Evolutionary conservation across 225 moss, liverwort and hornwort species (phyloP), one percentile per base, ranked within the genome.

Genomic region (Neckera pumila): DNA sequence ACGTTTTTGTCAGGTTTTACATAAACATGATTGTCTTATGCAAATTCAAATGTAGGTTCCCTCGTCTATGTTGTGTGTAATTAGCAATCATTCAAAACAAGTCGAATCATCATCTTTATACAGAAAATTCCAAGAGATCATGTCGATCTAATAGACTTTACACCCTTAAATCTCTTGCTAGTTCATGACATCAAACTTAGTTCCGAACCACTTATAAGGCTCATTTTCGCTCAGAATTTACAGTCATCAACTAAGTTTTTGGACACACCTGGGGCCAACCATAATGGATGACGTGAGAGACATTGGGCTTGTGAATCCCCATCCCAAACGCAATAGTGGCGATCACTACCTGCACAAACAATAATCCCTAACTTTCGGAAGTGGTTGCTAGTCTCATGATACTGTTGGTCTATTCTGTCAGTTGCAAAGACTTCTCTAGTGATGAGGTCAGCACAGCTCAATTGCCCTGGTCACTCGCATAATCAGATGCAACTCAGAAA

Each of bases 311-410:
- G 90, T 95, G 90, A 83, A 95, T 95, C 21, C 95, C 96, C 95
- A 96, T 95, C 67, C 95, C 94, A 88, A 96, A 96, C 8, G 95
- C 96, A 88, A 94, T 94, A 36, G 93, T 96, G 74, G 96, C 95
- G 26, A 95, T 88, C 17, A 94, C 93, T 57, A 96, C 91, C 94
- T 95, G 89, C 87, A 83, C 79, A 80, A 58, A 77, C 31, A 60
- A 71, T 56, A 54, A 47, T 38, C 45, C 45, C 18, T n/a, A n/a
- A n/a, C n/a, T 61, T 47, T 85, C 2, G 45, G 43, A 88, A 71
- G 21, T 78, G 77, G 47, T 74, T 87, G 62, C 61, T 53, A 38
- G 33, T 59, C 65, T 88, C 53, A 70, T 77, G 23, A 61, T 53
- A 81, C 9, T 9, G 22, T 36, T 53, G 9, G 36, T 76, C 34